Evolutionary conservation across 2,329 filamentous ascomycete genomes (phyloP).

Genomic region (Fusarium liriodendri): DNA sequence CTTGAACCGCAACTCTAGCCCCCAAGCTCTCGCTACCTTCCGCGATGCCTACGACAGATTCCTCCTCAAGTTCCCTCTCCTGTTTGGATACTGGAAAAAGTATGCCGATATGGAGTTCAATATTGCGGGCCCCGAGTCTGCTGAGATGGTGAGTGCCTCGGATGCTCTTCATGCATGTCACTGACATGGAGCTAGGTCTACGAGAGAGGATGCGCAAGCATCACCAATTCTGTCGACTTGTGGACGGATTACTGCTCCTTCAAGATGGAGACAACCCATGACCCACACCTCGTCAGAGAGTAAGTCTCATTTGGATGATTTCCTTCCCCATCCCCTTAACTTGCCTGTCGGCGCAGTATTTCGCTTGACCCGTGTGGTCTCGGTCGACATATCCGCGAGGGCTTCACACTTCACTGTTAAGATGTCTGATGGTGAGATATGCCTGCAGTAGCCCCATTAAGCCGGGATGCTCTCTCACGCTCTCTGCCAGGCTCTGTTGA

Average conservation of each 20-base stretch:
- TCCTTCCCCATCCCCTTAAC: slow-evolving; percentile 76
- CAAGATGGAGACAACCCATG: slow-evolving; percentile 97
- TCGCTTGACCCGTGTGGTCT: slow-evolving; percentile 55
- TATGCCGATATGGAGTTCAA: slow-evolving; percentile 98
- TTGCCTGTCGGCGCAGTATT: slow-evolving; percentile 60
- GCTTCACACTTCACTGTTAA: slow-evolving; percentile 53
- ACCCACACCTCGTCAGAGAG: slow-evolving; percentile 97
- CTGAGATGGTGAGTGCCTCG: slow-evolving; percentile 82
- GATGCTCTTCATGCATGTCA: background rate
- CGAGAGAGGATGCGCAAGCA: slow-evolving; percentile 92
- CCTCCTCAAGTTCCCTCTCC: slow-evolving; percentile 90
- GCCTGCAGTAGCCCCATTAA: slow-evolving; percentile 68
- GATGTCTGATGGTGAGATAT: slow-evolving; percentile 75
- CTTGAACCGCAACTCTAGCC: slow-evolving; percentile 95
- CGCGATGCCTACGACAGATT: slow-evolving; percentile 93
- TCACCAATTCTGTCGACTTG: slow-evolving; percentile 92
- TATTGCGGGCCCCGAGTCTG: slow-evolving; percentile 95
- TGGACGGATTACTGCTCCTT: slow-evolving; percentile 98
- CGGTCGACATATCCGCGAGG: slow-evolving; percentile 50
- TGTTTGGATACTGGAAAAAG: slow-evolving; percentile 99
- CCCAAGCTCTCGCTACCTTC: slow-evolving; percentile 88
- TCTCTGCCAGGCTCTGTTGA: slow-evolving; percentile 71
- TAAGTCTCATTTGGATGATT: slow-evolving; percentile 82
- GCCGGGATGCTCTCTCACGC: slow-evolving; percentile 74
- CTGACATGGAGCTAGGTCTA: slow-evolving; percentile 74